Percentiles rank a stretch among this genome's conserved stretches.
Conservation (phyloP, 371 early-diverging fungal genomes). For the Mucor indicus region DNA sequence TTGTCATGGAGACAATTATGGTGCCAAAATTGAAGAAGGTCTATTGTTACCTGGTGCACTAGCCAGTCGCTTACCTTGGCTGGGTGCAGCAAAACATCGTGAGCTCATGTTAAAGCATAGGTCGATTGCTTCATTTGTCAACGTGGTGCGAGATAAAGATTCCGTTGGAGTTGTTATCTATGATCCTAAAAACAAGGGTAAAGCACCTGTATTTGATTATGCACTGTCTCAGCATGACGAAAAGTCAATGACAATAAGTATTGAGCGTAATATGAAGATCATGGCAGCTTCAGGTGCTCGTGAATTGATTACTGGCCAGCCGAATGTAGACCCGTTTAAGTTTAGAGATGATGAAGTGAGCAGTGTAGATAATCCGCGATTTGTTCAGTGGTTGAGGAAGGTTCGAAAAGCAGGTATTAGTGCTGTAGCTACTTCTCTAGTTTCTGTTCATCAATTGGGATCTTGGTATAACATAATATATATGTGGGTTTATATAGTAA, state of each 20-base stretch:
- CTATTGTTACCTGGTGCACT: slow-evolving; percentile 40
- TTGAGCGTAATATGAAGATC: slow-evolving; percentile 43
- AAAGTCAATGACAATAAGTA: slow-evolving; percentile 37
- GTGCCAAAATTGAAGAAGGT: slow-evolving; percentile 61
- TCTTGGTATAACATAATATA: slow-evolving; percentile 41
- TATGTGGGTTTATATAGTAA: neutral
- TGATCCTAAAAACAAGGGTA: slow-evolving; percentile 8
- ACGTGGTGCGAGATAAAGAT: slow-evolving; percentile 66
- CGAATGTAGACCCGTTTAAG: slow-evolving; percentile 32
- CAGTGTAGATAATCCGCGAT: slow-evolving; percentile 34
- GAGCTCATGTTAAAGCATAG: slow-evolving; percentile 40
- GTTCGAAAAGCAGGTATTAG: slow-evolving; percentile 17
- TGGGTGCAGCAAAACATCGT: slow-evolving; percentile 48
- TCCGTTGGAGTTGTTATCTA: slow-evolving; percentile 21
- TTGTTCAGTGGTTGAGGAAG: slow-evolving; percentile 21
- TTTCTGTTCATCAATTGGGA: slow-evolving; percentile 57
- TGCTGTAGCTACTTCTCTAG: neutral
- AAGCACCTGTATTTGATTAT: slow-evolving; percentile 25
- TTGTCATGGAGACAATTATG: slow-evolving; percentile 51
- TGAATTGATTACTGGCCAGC: slow-evolving; percentile 47
- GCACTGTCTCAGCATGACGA: slow-evolving; percentile 48
- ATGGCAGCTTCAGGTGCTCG: slow-evolving; percentile 68
- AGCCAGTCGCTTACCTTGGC: slow-evolving; percentile 44
- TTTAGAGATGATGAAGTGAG: slow-evolving; percentile 26
- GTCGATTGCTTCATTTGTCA: slow-evolving; percentile 42